Evolutionary conservation across 2,329 filamentous ascomycete genomes (phyloP), one percentile per base, ranked within the genome.

Genomic region (Spiromastix sp.): DNA sequence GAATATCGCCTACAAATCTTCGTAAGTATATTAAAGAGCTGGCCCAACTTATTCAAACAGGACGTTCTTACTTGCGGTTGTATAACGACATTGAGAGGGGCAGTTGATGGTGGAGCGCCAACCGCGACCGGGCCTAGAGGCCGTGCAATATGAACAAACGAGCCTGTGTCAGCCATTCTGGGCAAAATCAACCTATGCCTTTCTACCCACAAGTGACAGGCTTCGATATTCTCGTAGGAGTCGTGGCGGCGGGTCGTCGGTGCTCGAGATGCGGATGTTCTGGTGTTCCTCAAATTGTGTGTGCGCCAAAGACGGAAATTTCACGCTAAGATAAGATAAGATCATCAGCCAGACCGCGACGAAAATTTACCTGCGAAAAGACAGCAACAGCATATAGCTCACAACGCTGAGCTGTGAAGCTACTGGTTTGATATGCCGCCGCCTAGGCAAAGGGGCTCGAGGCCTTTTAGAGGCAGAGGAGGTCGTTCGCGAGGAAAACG

Each of bases 91-190:
- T 80, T 83, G 61, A 98, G 77, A 64, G 91, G 91, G 65, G 86
- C 81, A 61, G 86, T 89, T 52, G 81, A 86, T 55, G 81, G 79
- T 64, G 85, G 82, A 56, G 83, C 77, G 59, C 82, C 83, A 52
- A 86, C 71, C 41, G 76, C 70, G 44, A 81, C 79, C 49, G 86
- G 85, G 61, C 85, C 86, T 46, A 96, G 72, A 54, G 91, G 91
- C 63, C 91, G 79, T 57, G 89, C 81, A 49, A 98, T 81, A 64
- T 98, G 91, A 55, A 96, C 79, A 71, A 94, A 96, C 46, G 83
- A 81, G 62, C 89, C 82, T 54, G 76, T 72, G 60, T 79, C 67
- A 62, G 85, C 81, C 86, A 93, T 94, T 65, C 55, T 86, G 74
- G 33, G 16, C 39, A 30, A 22, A 33, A 12, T 26, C n/a, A 16